Evolutionary conservation across 1,284 basidiomycete genomes (phyloP), one percentile per base, ranked within the genome.

Genomic region (Apiotrichum veenhuisii): DNA sequence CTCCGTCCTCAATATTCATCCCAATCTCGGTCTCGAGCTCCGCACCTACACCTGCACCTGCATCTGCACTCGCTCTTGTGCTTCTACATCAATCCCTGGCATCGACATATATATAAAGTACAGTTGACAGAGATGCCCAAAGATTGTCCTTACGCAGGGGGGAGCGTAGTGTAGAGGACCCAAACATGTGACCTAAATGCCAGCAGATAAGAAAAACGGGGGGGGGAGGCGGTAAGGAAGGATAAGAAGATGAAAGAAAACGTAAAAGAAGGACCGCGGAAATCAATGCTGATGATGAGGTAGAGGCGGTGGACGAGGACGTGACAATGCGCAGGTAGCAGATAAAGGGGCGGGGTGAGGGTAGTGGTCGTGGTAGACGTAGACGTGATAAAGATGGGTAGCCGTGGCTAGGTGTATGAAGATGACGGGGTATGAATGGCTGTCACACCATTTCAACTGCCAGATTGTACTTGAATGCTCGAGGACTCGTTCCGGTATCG

Each of bases 51-150:
- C n/a, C n/a, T n/a, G n/a, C n/a, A n/a, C n/a, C n/a, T n/a, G n/a
- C n/a, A n/a, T n/a, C n/a, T n/a, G n/a, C n/a, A n/a, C n/a, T 12
- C 30, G 7, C 30, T 7, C 30, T 30, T 41, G 17, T 2, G 15
- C 17, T 38, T 20, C 20, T 48, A 18, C 46, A 37, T 20, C 46
- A 48, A 48, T 48, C 46, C 26, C 20, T 48, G 46, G 34, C 46
- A 48, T 48, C 27, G 46, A 48, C 34, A 37, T 33, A 37, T 36
- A 46, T 46, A 14, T 23, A 48, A 23, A 37, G 46, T 50, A 50
- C 48, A 50, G 38, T 26, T 30, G 48, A 50, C 47, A 49, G 38
- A 27, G 23, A 50, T 50, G 48, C 48, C 48, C 48, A 50, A 49
- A 50, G 48, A 49, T 49, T 37, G 11, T 37, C 14, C 15, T 37